These are phyloP conservation scores for Dryas integrifolia DNA, from an alignment of 331 rosid species.

Conservation along the genomic window DNA sequence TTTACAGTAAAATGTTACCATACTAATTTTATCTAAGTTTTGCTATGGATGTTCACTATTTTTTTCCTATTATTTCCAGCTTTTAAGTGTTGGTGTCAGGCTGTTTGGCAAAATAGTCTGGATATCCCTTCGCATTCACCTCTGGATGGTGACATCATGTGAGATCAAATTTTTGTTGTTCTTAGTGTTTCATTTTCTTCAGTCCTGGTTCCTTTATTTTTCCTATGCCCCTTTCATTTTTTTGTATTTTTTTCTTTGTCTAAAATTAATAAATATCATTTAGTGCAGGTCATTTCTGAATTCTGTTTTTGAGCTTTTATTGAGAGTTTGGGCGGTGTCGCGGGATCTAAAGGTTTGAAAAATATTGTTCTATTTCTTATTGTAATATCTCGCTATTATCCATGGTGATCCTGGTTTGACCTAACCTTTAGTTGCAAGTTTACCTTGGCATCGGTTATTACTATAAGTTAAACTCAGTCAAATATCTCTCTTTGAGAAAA, in stretches of 20 bases:
- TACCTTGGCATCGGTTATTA: not conserved
- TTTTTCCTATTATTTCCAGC: slow-evolving; percentile 56
- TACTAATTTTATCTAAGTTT: not conserved
- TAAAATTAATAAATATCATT: slow-evolving; percentile 34
- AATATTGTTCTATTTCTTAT: slow-evolving; percentile 15
- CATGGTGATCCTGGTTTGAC: slow-evolving; percentile 8
- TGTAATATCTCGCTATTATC: slow-evolving; percentile 1
- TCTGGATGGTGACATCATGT: slow-evolving; percentile 81
- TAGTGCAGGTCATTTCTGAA: slow-evolving; percentile 90
- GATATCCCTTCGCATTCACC: slow-evolving; percentile 71
- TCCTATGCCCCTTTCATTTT: slow-evolving; percentile 16
- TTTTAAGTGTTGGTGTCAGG: slow-evolving; percentile 98
- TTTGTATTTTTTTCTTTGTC: slow-evolving; percentile 27
- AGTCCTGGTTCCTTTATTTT: slow-evolving; percentile 6
- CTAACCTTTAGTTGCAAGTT: not conserved
- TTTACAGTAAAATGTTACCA: not conserved
- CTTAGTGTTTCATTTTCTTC: not conserved
- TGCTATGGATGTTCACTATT: not conserved
- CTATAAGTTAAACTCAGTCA: not conserved
- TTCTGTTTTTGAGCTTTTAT: slow-evolving; percentile 92
- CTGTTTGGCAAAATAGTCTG: slow-evolving; percentile 71
- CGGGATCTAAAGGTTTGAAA: slow-evolving; percentile 82
- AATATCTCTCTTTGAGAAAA: not conserved
- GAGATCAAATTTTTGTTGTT: slow-evolving; percentile 48
- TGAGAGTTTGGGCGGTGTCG: slow-evolving; percentile 93